Conservation (phyloP, 2,329 filamentous ascomycete species). For the Myriosclerotinia scirpicola region DNA sequence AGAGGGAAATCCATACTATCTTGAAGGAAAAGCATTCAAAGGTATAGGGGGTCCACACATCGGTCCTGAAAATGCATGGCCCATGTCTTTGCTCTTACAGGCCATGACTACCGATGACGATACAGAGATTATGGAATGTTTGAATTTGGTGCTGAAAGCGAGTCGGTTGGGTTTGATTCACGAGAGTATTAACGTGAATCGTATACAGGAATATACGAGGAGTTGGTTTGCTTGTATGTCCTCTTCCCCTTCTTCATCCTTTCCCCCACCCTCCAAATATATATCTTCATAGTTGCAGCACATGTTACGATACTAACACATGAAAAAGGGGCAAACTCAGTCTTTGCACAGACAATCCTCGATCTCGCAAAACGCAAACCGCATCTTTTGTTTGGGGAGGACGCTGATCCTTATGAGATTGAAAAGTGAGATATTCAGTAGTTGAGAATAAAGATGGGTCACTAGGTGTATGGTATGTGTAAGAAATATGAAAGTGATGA, state of each 20-base stretch:
- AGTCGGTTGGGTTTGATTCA: conserved; percentile 80
- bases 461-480: background rate
- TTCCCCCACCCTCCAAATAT: background rate
- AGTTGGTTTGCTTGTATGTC: conserved; percentile 84
- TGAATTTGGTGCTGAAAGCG: conserved; percentile 73
- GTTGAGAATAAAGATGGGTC: background rate
- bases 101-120: conserved; percentile 86
- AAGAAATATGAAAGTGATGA: too few relatives aligned
- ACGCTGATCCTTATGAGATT: conserved; percentile 57
- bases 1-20: conserved; percentile 76
- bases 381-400: conserved; percentile 75
- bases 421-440: conserved; percentile 22
- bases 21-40: conserved; percentile 72
- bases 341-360: conserved; percentile 89
- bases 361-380: conserved; percentile 88
- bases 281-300: background rate
- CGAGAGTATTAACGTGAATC: conserved; percentile 85
- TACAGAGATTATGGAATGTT: conserved; percentile 71
- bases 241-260: background rate
- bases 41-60: conserved; percentile 82
- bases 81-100: conserved; percentile 90
- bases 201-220: conserved; percentile 67
- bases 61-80: conserved; percentile 89
- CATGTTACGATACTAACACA: background rate
- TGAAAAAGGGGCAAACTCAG: conserved; percentile 76